A percentile compares a stretch with the other conserved stretches of the same genome.
Conservation (phyloP, 2,329 filamentous ascomycete species). For the Mycosphaerelloides madeirae region DNA sequence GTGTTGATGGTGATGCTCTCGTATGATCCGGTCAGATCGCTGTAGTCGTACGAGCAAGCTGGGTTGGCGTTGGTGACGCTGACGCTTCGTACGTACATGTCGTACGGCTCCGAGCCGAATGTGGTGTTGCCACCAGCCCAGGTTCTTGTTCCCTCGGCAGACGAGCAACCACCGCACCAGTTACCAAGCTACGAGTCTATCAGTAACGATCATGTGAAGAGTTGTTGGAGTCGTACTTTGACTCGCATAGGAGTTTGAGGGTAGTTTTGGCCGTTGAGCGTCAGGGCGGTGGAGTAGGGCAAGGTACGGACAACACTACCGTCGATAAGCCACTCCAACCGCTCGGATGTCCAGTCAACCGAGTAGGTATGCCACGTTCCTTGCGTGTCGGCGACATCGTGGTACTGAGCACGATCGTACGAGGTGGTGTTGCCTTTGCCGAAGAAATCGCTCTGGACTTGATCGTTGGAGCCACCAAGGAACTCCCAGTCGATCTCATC, state of each 20-base stretch:
- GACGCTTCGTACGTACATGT: conserved; percentile 49
- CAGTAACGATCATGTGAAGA: conserved; percentile 29
- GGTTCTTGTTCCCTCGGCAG: conserved; percentile 20
- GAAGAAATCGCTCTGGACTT: conserved; percentile 71
- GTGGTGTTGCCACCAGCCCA: conserved; percentile 62
- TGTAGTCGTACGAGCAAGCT: conserved; percentile 47
- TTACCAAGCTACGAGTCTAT: conserved; percentile 33
- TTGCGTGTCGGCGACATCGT: conserved; percentile 54
- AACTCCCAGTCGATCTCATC: conserved; percentile 89
- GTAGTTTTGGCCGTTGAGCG: conserved; percentile 61
- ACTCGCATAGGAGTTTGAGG: conserved; percentile 74
- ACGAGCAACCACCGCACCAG: conserved; percentile 29
- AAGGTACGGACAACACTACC: conserved; percentile 64
- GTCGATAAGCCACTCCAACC: conserved; percentile 67
- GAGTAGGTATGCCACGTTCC: conserved; percentile 65
- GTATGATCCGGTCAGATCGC: conserved; percentile 45
- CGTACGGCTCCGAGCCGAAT: conserved; percentile 46
- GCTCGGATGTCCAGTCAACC: conserved; percentile 64
- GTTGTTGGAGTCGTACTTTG: conserved; percentile 65
- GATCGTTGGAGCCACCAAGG: conserved; percentile 59
- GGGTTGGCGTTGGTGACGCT: conserved; percentile 51
- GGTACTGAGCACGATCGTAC: conserved; percentile 64
- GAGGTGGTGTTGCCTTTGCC: conserved; percentile 61
- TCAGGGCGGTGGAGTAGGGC: conserved; percentile 56
- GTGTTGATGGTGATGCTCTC: conserved; percentile 45